Evolutionary conservation across 2,329 filamentous ascomycete genomes (phyloP), one percentile per base, ranked within the genome.

Genomic region (Fusarium heterosporum): DNA sequence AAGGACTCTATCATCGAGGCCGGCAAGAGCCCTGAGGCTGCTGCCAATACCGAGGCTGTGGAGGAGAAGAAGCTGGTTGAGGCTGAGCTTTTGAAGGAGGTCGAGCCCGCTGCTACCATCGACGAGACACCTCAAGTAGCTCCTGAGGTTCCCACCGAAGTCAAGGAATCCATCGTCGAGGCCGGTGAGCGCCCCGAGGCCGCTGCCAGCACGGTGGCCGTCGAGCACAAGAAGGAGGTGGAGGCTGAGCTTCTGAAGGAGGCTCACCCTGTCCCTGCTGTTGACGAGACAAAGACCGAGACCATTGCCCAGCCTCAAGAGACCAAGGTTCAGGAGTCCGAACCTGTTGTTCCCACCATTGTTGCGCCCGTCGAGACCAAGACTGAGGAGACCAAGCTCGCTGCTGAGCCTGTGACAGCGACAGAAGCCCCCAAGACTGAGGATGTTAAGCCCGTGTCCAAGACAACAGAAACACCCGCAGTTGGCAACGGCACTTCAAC

Each of bases 211-310:
- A 80, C 87, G 3, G 83, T 84, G 61, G 90, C 89, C 26, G 91
- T 96, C 5, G 80, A 85, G 63, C 91, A 94, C 73, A 96, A 96
- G 86, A 87, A 87, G 76, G 84, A 83, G 12, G 83, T 93, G 10
- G 93, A 96, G 81, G 78, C 87, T 30, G 90, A 97, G 79, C 83
- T 96, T 12, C 81, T 93, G 50, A 84, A 87, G 68, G 86, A 91
- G 76, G 83, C 89, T 59, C 81, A 84, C 75, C 74, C 74, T 51
- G 53, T 54, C 40, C 64, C 71, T 45, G 61, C 66, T 36, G 49
- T 59, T 1, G 93, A 47, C 8, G 93, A 96, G 80, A 77, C 87
- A 30, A 90, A 96, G 80, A 82, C 51, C 28, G 52, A 68, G 16
- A 11, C 49, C 28, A 46, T 43, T 29, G 22, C 40, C 25, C 39